Conservation (phyloP, 2,329 filamentous ascomycete genomes). For the Colletotrichum sp. region DNA sequence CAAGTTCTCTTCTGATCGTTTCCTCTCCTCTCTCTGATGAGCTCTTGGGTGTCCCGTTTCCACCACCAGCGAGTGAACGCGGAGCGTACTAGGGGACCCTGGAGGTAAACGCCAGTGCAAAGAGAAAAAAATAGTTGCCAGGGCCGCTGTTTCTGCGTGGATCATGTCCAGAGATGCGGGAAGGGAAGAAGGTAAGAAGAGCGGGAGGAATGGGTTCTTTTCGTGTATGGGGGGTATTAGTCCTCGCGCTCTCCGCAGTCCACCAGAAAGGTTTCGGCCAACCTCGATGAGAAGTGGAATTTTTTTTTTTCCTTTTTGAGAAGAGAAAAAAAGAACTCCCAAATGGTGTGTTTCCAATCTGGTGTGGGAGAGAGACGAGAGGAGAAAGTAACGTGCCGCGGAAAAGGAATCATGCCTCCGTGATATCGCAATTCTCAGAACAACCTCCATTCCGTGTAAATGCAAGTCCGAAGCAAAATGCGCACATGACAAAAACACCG, state of each 20-base stretch:
- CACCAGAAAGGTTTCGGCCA: conserved; percentile 53
- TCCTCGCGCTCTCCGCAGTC: conserved; percentile 44
- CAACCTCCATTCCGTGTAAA: conserved; percentile 9
- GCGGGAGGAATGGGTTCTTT: conserved; percentile 29
- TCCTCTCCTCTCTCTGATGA: conserved; percentile 13
- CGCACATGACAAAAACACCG: conserved; percentile 16
- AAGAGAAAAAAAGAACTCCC: conserved; percentile 38
- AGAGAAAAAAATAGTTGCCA: background rate
- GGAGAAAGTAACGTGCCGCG: conserved; percentile 28
- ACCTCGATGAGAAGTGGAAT: conserved; percentile 57
- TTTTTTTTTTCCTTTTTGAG: conserved; percentile 26
- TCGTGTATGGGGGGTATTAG: conserved; percentile 31
- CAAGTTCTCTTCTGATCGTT: conserved; percentile 8
- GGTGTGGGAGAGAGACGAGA: conserved; percentile 47
- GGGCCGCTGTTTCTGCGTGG: conserved; percentile 5
- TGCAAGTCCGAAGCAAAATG: conserved; percentile 10
- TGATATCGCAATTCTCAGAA: conserved; percentile 17
- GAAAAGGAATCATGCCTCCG: conserved; percentile 26
- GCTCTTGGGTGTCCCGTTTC: background rate
- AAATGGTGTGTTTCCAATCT: conserved; percentile 55
- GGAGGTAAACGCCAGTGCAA: conserved; percentile 24
- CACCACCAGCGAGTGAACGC: conserved; percentile 15
- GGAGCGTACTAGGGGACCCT: background rate
- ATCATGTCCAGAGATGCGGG: background rate
- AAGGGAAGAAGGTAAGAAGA: conserved; percentile 24